Evolutionary conservation across 495 filamentous ascomycete genomes (phyloP).

Genomic region (Penicillium lagena): DNA sequence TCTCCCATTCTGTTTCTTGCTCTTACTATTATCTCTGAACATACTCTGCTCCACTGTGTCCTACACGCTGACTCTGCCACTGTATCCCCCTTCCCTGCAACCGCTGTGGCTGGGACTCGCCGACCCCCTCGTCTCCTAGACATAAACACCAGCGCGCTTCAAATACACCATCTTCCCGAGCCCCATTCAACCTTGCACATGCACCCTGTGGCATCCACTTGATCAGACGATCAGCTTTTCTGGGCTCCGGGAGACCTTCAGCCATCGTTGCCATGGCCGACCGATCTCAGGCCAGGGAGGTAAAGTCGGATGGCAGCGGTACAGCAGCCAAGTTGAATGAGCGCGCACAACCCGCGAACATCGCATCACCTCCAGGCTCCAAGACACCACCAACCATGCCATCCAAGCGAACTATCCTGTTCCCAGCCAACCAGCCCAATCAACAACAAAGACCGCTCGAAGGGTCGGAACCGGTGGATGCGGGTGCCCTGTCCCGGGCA

Average conservation of each 20-base stretch:
- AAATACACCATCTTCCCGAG: background rate
- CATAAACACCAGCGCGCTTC: constrained; percentile 3
- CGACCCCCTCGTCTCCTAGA: too few relatives aligned
- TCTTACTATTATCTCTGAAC: too few relatives aligned
- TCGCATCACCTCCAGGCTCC: constrained; percentile 36
- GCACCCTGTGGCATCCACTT: background rate
- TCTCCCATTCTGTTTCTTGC: too few relatives aligned
- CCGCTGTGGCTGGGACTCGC: too few relatives aligned
- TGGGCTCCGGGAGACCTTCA: constrained; percentile 7
- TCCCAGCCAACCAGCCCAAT: constrained; percentile 24
- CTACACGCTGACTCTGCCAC: too few relatives aligned
- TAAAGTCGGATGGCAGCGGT: constrained; percentile 1
- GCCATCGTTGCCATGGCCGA: constrained; percentile 15
- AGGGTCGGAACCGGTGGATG: constrained; percentile 52
- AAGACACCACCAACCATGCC: constrained; percentile 41
- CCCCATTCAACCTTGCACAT: background rate
- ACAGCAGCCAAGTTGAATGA: constrained; percentile 2
- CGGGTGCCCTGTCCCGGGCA: constrained; percentile 54
- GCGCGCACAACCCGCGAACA: constrained; percentile 18
- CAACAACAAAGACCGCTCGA: constrained; percentile 22
- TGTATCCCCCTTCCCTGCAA: too few relatives aligned
- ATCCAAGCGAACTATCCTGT: constrained; percentile 32
- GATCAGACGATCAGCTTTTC: background rate
- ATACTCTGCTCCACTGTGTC: too few relatives aligned
- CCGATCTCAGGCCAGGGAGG: constrained; percentile 11